These are phyloP conservation scores for Bruguiera sexangula DNA, from an alignment of 345 rosid genomes.

Conservation along the genomic window DNA sequence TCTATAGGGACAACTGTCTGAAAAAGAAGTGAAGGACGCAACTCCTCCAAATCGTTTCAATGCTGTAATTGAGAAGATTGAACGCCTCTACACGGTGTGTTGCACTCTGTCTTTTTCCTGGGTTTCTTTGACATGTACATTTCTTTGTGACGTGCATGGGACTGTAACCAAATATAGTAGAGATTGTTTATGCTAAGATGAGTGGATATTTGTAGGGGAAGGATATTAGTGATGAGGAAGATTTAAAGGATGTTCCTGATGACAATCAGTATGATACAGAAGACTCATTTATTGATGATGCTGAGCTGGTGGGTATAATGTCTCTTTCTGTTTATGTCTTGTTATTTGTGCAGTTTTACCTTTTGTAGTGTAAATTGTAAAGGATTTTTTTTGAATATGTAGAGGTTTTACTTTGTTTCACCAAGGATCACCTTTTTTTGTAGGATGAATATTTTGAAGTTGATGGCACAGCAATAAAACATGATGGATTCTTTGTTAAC, in stretches of 20 bases:
- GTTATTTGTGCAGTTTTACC: neutral
- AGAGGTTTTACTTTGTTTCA: neutral
- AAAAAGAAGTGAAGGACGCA: slow-evolving; percentile 40
- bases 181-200: too few species aligned
- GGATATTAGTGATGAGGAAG: slow-evolving; percentile 24
- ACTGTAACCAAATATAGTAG: neutral
- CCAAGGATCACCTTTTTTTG: neutral
- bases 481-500: slow-evolving; percentile 27
- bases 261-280: slow-evolving; percentile 26
- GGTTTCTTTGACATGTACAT: neutral
- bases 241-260: slow-evolving; percentile 22
- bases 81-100: slow-evolving; percentile 20
- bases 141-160: neutral
- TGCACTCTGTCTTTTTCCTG: neutral
- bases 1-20: slow-evolving; percentile 48
- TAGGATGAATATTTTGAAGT: slow-evolving; percentile 30
- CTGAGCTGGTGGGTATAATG: slow-evolving; percentile 21
- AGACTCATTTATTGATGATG: slow-evolving; percentile 26
- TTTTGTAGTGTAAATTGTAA: neutral
- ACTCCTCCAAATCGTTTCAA: slow-evolving; percentile 20
- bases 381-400: neutral
- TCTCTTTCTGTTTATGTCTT: slow-evolving; percentile 5
- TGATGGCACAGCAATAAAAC: slow-evolving; percentile 21
- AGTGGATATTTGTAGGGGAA: slow-evolving; percentile 16
- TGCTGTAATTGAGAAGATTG: slow-evolving; percentile 25